Evolutionary conservation across 495 filamentous ascomycete species (phyloP), one percentile per base, ranked within the genome.

Genomic region (Talaromyces stipitatus): DNA sequence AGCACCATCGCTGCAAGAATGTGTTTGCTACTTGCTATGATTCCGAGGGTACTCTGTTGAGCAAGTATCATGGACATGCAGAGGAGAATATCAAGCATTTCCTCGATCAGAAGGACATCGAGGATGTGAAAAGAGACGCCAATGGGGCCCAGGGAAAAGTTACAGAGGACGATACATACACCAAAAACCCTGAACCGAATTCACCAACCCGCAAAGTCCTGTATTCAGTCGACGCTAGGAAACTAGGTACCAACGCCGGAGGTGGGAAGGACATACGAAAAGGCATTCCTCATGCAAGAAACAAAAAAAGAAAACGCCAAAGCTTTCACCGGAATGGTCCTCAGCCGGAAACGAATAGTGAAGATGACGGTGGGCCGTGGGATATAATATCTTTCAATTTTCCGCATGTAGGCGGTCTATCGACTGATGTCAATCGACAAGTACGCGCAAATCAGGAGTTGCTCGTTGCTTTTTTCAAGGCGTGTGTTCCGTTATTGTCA

Each of bases 351-450:
- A 12, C 12, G 9, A 41, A 27, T n/a, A 32, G 36, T 12, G 29
- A 43, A 43, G 29, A 53, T 8, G 58, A 58, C 9, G 81, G 77
- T 10, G 72, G 70, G 2, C 67, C 66, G 2, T 92, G 85, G 75
- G 87, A 95, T 66, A 73, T 81, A 32, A 84, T 97, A 50, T 80
- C 90, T 48, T 98, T 97, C 79, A 95, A 96, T 75, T 98, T 98
- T 71, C 94, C 94, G 47, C 94, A 98, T 71, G 86, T 95, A 2
- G 94, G 94, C 52, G 94, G 94, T 7, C 82, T 91, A 60, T 88
- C 82, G 46, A 97, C 84, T 45, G 94, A 98, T 72, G 89, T 96
- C 50, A 95, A 96, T 72, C 78, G 94, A 16, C 94, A 98, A 73
- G 91, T 97, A 11, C 83, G 94, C 30, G 79, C 85, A 61, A 97